phyloP scores from a whole-genome alignment of 2,329 filamentous ascomycete genomes.

The Ascochyta rabiei region DNA sequence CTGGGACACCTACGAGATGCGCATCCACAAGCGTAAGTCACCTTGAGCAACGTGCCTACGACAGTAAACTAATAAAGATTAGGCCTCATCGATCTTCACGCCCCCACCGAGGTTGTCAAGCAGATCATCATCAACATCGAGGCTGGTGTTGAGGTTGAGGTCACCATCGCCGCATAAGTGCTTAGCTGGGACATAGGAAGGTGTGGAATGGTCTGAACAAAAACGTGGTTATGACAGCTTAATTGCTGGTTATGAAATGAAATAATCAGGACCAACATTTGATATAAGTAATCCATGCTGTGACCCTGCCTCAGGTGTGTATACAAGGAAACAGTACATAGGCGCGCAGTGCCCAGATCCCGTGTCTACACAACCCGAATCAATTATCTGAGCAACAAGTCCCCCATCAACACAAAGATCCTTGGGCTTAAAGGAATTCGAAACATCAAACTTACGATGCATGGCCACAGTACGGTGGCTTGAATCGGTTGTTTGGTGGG shows the following conservation, averaged over 20 bases:
- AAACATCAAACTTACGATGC: not conserved
- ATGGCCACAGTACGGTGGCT: not conserved
- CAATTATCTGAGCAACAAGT: too few relatives aligned
- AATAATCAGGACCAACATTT: constrained; percentile 26
- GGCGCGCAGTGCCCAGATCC: not conserved
- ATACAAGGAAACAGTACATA: not conserved
- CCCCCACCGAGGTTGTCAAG: constrained; percentile 97
- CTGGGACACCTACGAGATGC: constrained; percentile 99
- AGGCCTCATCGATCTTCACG: constrained; percentile 90
- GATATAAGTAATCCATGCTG: not conserved
- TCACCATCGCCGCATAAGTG: constrained; percentile 81
- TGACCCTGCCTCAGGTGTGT: not conserved
- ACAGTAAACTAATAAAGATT: constrained; percentile 3
- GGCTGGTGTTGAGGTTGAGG: constrained; percentile 91
- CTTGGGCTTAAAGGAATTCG: not conserved
- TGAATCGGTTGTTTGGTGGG: not conserved
- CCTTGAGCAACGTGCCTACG: not conserved
- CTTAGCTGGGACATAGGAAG: constrained; percentile 24
- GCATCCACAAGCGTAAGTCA: constrained; percentile 85
- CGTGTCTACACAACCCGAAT: not conserved
- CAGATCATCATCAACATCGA: constrained; percentile 97
- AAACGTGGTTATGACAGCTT: constrained; percentile 38
- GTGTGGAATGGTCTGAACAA: constrained; percentile 22
- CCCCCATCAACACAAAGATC: too few relatives aligned
- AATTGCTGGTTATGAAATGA: constrained; percentile 31